phyloP scores from a whole-genome alignment of 306 rosid genomes.

The Prunus armeniaca region DNA sequence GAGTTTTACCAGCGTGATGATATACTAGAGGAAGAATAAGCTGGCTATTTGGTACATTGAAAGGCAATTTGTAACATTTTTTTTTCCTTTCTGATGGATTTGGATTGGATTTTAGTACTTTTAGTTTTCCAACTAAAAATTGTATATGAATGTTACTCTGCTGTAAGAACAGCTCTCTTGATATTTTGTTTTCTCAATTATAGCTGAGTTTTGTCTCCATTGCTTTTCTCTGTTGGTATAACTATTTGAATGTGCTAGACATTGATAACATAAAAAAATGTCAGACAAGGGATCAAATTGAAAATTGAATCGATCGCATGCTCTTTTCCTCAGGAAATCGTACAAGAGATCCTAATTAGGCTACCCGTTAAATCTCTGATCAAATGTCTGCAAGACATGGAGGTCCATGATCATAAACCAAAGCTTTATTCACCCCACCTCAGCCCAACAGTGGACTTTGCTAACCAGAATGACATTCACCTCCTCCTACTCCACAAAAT shows the following conservation, averaged over 20 bases:
- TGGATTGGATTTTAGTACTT: neutral
- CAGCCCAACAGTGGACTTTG: neutral
- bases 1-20: too few species aligned
- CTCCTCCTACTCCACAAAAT: neutral
- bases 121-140: neutral
- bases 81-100: neutral
- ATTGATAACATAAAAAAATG: neutral
- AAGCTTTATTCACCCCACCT: neutral
- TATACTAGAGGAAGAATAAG: too few species aligned
- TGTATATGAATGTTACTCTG: too few species aligned
- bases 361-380: neutral
- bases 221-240: neutral
- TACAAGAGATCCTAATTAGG: neutral
- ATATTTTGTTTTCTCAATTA: too few species aligned
- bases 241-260: neutral
- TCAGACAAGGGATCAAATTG: neutral
- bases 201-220: neutral
- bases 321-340: neutral
- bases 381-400: neutral
- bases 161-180: too few species aligned
- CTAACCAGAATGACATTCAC: neutral
- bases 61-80: too few species aligned
- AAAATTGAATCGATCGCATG: neutral
- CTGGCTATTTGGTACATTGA: too few species aligned
- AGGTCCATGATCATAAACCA: neutral